Evolutionary conservation across 2,329 filamentous ascomycete genomes (phyloP).

Genomic region (Botrytis porri): DNA sequence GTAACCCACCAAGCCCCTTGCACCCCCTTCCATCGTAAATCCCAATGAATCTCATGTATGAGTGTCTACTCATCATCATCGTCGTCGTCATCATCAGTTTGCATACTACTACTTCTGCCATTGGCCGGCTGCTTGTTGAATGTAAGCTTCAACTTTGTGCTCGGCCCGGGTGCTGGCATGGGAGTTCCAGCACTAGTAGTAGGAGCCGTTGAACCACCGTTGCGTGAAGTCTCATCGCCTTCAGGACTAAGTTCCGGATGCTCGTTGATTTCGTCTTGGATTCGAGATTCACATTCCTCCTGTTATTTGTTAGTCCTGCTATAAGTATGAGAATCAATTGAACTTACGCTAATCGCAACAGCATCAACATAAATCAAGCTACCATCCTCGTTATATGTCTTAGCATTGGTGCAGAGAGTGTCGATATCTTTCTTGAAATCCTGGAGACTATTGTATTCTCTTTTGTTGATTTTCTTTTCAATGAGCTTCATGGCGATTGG

Average conservation of each 20-base stretch:
- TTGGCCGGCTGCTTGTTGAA: constrained; percentile 47
- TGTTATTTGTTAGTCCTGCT: constrained; percentile 42
- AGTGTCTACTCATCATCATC: constrained; percentile 27
- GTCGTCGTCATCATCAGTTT: constrained; percentile 56
- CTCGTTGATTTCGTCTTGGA: constrained; percentile 52
- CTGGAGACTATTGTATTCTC: constrained; percentile 79
- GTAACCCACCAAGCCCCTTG: constrained; percentile 21
- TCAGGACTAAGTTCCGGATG: constrained; percentile 53
- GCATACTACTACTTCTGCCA: constrained; percentile 42
- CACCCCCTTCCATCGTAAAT: constrained; percentile 22
- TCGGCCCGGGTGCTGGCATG: constrained; percentile 50
- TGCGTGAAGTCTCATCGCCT: constrained; percentile 44
- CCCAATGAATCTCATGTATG: constrained; percentile 19
- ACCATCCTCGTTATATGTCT: constrained; percentile 94
- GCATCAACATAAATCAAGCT: constrained; percentile 91
- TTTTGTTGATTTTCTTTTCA: constrained; percentile 90
- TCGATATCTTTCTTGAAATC: constrained; percentile 81
- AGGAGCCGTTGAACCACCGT: constrained; percentile 44
- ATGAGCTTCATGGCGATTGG: constrained; percentile 98
- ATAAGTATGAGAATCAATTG: not conserved
- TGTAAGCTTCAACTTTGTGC: constrained; percentile 63
- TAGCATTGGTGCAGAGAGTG: constrained; percentile 83
- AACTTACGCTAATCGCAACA: constrained; percentile 82
- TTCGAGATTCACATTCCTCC: constrained; percentile 55
- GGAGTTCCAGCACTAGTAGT: constrained; percentile 63